Conservation (phyloP, 2,329 filamentous ascomycete species). For the Venturia pyrina region DNA sequence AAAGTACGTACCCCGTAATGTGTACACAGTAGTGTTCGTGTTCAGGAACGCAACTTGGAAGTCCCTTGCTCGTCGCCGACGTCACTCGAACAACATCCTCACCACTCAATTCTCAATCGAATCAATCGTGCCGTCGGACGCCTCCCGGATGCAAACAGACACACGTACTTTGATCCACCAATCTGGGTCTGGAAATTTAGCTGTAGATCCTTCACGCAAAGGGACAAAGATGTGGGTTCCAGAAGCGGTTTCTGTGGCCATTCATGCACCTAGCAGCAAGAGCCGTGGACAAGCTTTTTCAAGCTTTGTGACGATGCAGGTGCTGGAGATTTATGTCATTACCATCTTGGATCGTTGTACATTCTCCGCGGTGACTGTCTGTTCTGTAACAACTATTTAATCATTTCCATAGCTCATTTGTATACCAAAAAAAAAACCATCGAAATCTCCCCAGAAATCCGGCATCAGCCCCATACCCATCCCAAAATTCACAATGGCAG, state of each 20-base stretch:
- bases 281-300: constrained; percentile 13
- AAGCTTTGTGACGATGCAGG: constrained; percentile 13
- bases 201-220: background rate
- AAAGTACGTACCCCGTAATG: too few species aligned
- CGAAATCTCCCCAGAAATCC: background rate
- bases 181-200: background rate
- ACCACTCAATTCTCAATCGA: background rate
- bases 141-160: background rate
- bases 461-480: background rate
- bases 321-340: constrained; percentile 3
- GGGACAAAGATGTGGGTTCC: background rate
- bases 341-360: background rate
- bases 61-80: too few species aligned
- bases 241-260: background rate
- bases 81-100: background rate
- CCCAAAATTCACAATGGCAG: constrained; percentile 30
- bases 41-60: too few species aligned
- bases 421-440: background rate
- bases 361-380: background rate
- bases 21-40: too few species aligned
- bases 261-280: background rate
- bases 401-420: background rate
- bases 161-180: background rate
- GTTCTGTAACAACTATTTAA: background rate
- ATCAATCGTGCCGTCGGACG: background rate